Conservation (phyloP, 371 early-diverging fungal species). For the Mucor velutinosus region DNA sequence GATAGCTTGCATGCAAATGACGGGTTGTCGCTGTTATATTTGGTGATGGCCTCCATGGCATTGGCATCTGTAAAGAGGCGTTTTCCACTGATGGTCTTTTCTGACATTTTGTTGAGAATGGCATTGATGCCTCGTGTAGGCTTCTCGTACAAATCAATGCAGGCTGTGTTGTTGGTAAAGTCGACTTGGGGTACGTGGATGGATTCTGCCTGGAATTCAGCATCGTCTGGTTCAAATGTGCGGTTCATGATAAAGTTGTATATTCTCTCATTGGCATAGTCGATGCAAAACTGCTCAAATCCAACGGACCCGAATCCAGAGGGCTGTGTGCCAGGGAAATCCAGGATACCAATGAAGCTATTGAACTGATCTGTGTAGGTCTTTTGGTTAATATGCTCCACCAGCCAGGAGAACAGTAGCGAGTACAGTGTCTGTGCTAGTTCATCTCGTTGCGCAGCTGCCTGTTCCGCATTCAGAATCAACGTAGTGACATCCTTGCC, state of each 20-base stretch:
- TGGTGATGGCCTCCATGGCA: conserved; percentile 29
- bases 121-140: conserved; percentile 49
- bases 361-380: conserved; percentile 66
- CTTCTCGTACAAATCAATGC: conserved; percentile 46
- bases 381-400: conserved; percentile 85
- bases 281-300: conserved; percentile 79
- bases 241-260: conserved; percentile 60
- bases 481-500: conserved; percentile 86
- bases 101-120: conserved; percentile 37
- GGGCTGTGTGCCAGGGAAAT: conserved; percentile 62
- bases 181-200: conserved; percentile 45
- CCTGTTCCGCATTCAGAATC: conserved; percentile 78
- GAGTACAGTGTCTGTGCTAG: conserved; percentile 81
- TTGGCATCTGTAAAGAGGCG: conserved; percentile 25
- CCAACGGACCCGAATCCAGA: conserved; percentile 17
- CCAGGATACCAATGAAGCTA: conserved; percentile 75
- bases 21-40: conserved; percentile 20
- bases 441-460: conserved; percentile 76
- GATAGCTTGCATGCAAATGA: conserved; percentile 15
- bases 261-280: conserved; percentile 85
- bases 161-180: conserved; percentile 34
- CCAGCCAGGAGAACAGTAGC: conserved; percentile 84
- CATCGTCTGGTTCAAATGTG: conserved; percentile 58
- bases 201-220: conserved; percentile 48
- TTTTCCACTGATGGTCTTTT: conserved; percentile 24